Evolutionary conservation across 2,329 filamentous ascomycete species (phyloP).

Genomic region (Apiospora kogelbergensis): DNA sequence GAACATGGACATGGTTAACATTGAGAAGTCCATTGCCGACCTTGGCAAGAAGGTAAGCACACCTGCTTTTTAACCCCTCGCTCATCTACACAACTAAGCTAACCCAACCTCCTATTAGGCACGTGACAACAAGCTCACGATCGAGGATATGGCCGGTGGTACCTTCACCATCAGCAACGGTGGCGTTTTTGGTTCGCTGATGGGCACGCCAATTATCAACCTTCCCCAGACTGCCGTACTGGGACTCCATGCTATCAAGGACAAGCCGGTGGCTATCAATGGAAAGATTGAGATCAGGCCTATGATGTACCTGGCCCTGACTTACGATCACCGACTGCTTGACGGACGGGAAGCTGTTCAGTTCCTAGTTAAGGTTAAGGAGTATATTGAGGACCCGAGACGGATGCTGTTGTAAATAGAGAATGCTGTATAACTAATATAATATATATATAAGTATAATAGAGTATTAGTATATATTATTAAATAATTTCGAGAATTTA

Average conservation of each 20-base stretch:
- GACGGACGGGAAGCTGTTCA: slow-evolving; percentile 95
- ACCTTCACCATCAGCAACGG: slow-evolving; percentile 98
- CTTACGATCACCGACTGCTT: slow-evolving; percentile 94
- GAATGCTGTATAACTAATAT: not conserved
- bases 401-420: slow-evolving; percentile 74
- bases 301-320: slow-evolving; percentile 99
- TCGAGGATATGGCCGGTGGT: slow-evolving; percentile 98
- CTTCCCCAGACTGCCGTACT: slow-evolving; percentile 89
- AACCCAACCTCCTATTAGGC: slow-evolving; percentile 54
- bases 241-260: slow-evolving; percentile 95
- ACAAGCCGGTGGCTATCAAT: slow-evolving; percentile 84
- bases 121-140: slow-evolving; percentile 92
- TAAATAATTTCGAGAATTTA: too few species aligned
- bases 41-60: slow-evolving; percentile 84
- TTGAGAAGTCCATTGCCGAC: slow-evolving; percentile 89
- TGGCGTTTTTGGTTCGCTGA: slow-evolving; percentile 93
- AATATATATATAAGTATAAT: not conserved
- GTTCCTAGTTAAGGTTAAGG: slow-evolving; percentile 96
- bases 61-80: not conserved
- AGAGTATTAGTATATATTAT: not conserved
- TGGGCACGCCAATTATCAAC: slow-evolving; percentile 99
- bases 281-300: slow-evolving; percentile 94
- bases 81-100: not conserved
- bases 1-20: slow-evolving; percentile 79
- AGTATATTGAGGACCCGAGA: slow-evolving; percentile 93